Evolutionary conservation across 768 basidiomycete species (phyloP).

Genomic region (Clitopilus passeckerianus): DNA sequence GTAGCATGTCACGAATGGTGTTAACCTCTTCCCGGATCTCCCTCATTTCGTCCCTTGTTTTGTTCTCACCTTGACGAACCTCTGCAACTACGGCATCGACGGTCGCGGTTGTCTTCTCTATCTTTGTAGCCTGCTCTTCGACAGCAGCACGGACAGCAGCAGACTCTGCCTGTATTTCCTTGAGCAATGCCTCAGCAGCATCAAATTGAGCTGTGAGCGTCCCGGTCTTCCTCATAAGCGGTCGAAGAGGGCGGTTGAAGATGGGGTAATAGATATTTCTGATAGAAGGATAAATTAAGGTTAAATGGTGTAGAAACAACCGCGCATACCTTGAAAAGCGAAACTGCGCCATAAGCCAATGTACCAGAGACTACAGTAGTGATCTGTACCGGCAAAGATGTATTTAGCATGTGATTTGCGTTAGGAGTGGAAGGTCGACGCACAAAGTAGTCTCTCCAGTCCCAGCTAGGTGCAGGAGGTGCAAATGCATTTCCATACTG

Average conservation of each 20-base stretch:
- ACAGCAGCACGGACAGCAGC: conserved; percentile 66
- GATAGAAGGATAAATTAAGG: conserved; percentile 7
- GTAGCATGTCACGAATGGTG: conserved; percentile 86
- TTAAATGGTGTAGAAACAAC: background rate
- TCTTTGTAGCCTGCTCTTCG: conserved; percentile 69
- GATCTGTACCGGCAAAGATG: conserved; percentile 49
- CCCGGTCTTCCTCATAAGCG: conserved; percentile 85
- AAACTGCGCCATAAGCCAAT: conserved; percentile 71
- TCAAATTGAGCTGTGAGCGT: conserved; percentile 88
- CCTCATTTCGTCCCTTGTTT: conserved; percentile 82
- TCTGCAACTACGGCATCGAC: conserved; percentile 70
- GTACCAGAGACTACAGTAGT: conserved; percentile 89
- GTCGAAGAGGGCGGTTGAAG: conserved; percentile 83
- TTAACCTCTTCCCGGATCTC: conserved; percentile 91
- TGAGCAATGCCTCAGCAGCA: conserved; percentile 74
- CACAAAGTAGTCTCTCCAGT: conserved; percentile 98
- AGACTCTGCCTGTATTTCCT: conserved; percentile 77
- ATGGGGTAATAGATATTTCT: conserved; percentile 92
- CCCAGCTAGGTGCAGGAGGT: conserved; percentile 56
- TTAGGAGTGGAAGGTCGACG: conserved; percentile 18
- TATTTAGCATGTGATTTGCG: conserved; percentile 17
- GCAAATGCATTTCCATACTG: conserved; percentile 28
- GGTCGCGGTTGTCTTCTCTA: conserved; percentile 67
- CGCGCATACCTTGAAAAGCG: conserved; percentile 65
- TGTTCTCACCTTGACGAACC: conserved; percentile 73